Conservation (phyloP, 2,329 filamentous ascomycete species). For the Penicillium polonicum region DNA sequence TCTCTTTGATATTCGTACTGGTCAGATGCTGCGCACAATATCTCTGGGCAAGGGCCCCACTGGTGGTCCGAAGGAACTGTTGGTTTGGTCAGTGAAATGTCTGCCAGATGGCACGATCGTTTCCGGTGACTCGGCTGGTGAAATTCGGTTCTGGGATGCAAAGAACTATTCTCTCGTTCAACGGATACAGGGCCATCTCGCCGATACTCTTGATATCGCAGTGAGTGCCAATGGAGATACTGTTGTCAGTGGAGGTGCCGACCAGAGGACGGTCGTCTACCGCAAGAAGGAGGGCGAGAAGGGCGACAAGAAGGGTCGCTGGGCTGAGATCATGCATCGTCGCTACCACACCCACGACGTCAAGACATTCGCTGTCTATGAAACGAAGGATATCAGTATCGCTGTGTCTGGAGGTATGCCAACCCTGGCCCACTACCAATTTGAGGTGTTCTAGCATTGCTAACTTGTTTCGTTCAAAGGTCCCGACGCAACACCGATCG, state of each 20-base stretch:
- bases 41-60: slow-evolving; percentile 76
- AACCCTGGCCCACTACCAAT: background rate
- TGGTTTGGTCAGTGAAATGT: slow-evolving; percentile 92
- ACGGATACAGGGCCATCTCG: slow-evolving; percentile 79
- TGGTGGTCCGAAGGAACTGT: slow-evolving; percentile 77
- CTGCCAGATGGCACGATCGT: slow-evolving; percentile 85
- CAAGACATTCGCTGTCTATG: slow-evolving; percentile 88
- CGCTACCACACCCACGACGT: slow-evolving; percentile 92
- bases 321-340: slow-evolving; percentile 82
- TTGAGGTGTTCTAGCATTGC: slow-evolving; percentile 19
- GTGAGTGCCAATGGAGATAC: slow-evolving; percentile 75
- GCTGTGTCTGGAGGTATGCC: slow-evolving; percentile 82
- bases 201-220: slow-evolving; percentile 87
- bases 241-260: slow-evolving; percentile 88
- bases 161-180: slow-evolving; percentile 88
- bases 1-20: slow-evolving; percentile 80
- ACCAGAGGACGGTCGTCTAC: slow-evolving; percentile 82
- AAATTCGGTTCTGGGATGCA: slow-evolving; percentile 90
- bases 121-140: slow-evolving; percentile 90
- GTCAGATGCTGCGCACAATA: slow-evolving; percentile 74
- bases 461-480: slow-evolving; percentile 53
- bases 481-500: slow-evolving; percentile 78
- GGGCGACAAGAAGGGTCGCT: slow-evolving; percentile 61
- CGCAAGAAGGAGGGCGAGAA: slow-evolving; percentile 55
- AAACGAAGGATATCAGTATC: slow-evolving; percentile 78